phyloP scores from a whole-genome alignment of 352 stramenopile genomes.

The Globisporangium spinosum region DNA sequence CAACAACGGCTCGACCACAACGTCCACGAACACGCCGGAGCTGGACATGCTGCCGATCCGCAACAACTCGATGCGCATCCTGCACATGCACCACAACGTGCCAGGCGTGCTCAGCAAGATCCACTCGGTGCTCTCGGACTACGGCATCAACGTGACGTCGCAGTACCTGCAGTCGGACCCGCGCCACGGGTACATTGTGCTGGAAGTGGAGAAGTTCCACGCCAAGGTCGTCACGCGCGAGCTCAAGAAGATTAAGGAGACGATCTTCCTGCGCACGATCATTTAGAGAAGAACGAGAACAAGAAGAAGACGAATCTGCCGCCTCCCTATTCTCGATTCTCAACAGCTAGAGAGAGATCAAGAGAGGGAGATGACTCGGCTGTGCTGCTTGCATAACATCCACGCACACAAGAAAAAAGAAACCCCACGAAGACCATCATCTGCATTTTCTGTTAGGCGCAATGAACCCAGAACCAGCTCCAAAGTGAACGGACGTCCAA shows the following conservation, averaged over 20 bases:
- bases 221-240: conserved; percentile 76
- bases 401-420: background rate
- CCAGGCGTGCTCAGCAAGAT: conserved; percentile 86
- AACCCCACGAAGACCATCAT: background rate
- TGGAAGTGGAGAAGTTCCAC: conserved; percentile 82
- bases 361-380: background rate
- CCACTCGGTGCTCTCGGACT: conserved; percentile 77
- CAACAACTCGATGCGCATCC: conserved; percentile 76
- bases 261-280: conserved; percentile 77
- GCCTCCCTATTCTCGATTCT: background rate
- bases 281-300: conserved; percentile 32
- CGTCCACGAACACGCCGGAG: conserved; percentile 77
- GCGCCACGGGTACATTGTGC: conserved; percentile 77
- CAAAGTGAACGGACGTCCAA: background rate
- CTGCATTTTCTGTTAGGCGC: background rate
- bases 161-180: conserved; percentile 83
- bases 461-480: background rate
- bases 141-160: conserved; percentile 83
- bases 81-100: conserved; percentile 87
- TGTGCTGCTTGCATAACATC: background rate
- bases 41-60: conserved; percentile 74
- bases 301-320: background rate
- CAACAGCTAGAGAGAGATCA: background rate
- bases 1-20: conserved; percentile 77
- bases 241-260: conserved; percentile 84